Percentiles rank a stretch among this genome's conserved stretches.
phyloP scores from a whole-genome alignment of 768 basidiomycete species.

The Tylopilus rubrobrunneus region DNA sequence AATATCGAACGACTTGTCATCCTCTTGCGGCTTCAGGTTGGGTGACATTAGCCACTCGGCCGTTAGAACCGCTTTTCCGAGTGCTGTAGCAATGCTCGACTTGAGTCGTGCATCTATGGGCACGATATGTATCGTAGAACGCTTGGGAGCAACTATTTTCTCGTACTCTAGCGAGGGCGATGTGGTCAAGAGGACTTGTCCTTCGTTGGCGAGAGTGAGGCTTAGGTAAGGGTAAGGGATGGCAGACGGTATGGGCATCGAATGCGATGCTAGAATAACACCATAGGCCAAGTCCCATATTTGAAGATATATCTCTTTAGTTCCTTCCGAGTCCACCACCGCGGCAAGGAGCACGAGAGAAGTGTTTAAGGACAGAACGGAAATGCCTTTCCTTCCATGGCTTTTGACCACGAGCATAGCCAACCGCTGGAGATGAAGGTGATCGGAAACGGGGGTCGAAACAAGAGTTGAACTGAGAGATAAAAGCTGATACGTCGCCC shows the following conservation, averaged over 20 bases:
- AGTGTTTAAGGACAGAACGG: slow-evolving; percentile 49
- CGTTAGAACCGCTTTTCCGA: slow-evolving; percentile 48
- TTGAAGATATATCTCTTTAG: slow-evolving; percentile 47
- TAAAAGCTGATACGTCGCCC: slow-evolving; percentile 37
- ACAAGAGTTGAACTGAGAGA: slow-evolving; percentile 23
- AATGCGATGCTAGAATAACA: slow-evolving; percentile 54
- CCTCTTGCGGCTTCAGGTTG: slow-evolving; percentile 11
- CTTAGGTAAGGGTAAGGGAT: slow-evolving; percentile 29
- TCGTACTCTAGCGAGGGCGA: slow-evolving; percentile 31
- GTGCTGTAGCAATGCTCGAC: slow-evolving; percentile 62
- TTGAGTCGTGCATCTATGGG: slow-evolving; percentile 49
- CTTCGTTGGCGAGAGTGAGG: slow-evolving; percentile 34
- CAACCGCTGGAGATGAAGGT: slow-evolving; percentile 23
- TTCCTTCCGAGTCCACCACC: slow-evolving; percentile 20
- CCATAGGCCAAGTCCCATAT: slow-evolving; percentile 71
- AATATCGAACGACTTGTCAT: slow-evolving; percentile 30
- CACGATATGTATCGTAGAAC: slow-evolving; percentile 56
- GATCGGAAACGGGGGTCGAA: slow-evolving; percentile 17
- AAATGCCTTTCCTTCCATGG: slow-evolving; percentile 19
- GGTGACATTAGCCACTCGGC: slow-evolving; percentile 42
- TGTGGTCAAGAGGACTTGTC: slow-evolving; percentile 51
- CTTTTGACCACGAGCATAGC: slow-evolving; percentile 8
- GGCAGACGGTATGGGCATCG: slow-evolving; percentile 46
- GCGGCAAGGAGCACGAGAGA: slow-evolving; percentile 57
- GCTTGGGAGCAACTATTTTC: slow-evolving; percentile 17